Percentiles rank a stretch among this genome's conserved stretches.
Evolutionary conservation across 164 flowering plant species (phyloP).

Genomic region (Berberis thunbergii): DNA sequence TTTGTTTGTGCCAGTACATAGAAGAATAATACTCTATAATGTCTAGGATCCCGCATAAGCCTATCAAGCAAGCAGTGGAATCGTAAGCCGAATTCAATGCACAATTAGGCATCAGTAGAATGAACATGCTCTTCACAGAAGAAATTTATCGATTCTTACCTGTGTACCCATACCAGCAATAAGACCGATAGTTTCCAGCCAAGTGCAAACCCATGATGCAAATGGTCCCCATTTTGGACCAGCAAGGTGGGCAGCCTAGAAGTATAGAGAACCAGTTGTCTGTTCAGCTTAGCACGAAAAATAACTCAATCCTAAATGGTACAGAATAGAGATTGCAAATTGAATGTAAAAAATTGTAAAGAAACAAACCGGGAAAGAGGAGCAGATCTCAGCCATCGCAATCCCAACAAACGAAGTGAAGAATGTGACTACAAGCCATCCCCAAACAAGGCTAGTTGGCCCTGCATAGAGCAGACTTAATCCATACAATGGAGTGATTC

Average conservation of each 20-base stretch:
- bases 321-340: too few species aligned
- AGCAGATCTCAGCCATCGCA: too few species aligned
- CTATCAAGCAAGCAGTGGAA: slow-evolving; percentile 16
- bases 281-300: slow-evolving; percentile 17
- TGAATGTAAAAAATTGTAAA: too few species aligned
- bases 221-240: slow-evolving; percentile 69
- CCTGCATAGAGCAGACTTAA: too few species aligned
- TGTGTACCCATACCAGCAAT: slow-evolving; percentile 68
- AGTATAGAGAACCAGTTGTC: slow-evolving; percentile 64
- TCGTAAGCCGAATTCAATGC: background rate
- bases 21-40: slow-evolving; percentile 49
- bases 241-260: slow-evolving; percentile 73
- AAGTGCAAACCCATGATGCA: slow-evolving; percentile 69
- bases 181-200: slow-evolving; percentile 66
- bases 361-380: too few species aligned
- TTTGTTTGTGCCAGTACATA: slow-evolving; percentile 64
- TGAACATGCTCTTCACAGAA: background rate
- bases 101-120: background rate
- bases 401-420: too few species aligned
- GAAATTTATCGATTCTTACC: slow-evolving; percentile 17
- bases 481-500: too few species aligned
- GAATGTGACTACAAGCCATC: too few species aligned
- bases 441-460: too few species aligned
- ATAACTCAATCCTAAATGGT: background rate
- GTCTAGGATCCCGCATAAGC: slow-evolving; percentile 70